Evolutionary conservation across 176 grass and related monocot genomes (phyloP), one percentile per base, ranked within the genome.

Genomic region (Oryza glumipatula): DNA sequence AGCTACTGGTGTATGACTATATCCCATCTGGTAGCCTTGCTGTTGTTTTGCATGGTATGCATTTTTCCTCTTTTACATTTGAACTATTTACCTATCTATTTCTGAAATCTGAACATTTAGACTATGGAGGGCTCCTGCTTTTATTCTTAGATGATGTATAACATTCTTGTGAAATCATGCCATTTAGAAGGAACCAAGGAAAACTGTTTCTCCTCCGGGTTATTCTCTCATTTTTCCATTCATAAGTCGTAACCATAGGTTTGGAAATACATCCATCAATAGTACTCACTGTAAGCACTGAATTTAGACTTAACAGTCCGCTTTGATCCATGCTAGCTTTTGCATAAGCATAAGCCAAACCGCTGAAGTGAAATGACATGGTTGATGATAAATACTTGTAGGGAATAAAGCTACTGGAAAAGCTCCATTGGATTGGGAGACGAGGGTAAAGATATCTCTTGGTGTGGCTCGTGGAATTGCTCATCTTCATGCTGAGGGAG

Each of bases 1-100:
- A 99, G 51, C 89, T 99, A 52, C 88, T 99, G 12, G 94, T 99
- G 74, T 99, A 89, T 99, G 96, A 99, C 76, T 94, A 92, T 84
- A 67, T 91, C 38, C 87, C 85, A 32, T 68, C 82, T 81, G 93
- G 96, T 72, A 99, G 89, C 87, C 88, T 99, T 13, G 88, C 88
- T 39, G 24, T 86, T 82, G 85, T 90, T 70, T 92, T 99, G 88
- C 96, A 99, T 77, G 96, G 96, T 99, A 99, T 30, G 83, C 35
- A 64, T 49, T 67, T 79, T 66, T 23, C 43, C 12, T 83, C 54
- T 82, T 67, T 43, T 60, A 47, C 85, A 19, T 70, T 66, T 38
- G 21, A 76, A 76, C 5, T 19, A n/a, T 41, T 36, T 30, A 70
- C 35, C 66, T 26, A 11, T 12, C 33, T 69, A 67, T 78, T 74